These are phyloP conservation scores for Boletus rubescentipes DNA, from an alignment of 768 basidiomycete genomes.

Conservation along the genomic window DNA sequence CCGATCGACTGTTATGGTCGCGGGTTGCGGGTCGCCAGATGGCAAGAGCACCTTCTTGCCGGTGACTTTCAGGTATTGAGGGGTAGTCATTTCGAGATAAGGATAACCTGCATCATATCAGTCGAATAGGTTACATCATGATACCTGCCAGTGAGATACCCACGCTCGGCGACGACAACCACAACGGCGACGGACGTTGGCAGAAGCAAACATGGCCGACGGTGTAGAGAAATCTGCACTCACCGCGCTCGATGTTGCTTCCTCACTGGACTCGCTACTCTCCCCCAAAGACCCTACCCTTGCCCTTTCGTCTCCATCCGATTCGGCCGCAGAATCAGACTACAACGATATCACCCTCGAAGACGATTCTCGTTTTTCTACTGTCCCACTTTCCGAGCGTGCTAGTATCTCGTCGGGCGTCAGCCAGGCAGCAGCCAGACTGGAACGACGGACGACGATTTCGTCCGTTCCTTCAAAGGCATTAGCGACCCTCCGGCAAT, in stretches of 20 bases:
- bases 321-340: slow-evolving; percentile 57
- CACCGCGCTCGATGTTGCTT: slow-evolving; percentile 14
- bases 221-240: slow-evolving; percentile 13
- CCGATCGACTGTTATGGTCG: slow-evolving; percentile 62
- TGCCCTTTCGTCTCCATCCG: slow-evolving; percentile 29
- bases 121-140: background rate
- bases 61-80: slow-evolving; percentile 42
- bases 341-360: slow-evolving; percentile 58
- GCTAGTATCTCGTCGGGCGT: slow-evolving; percentile 34
- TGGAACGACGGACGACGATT: slow-evolving; percentile 33
- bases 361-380: slow-evolving; percentile 51
- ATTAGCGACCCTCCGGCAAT: slow-evolving; percentile 23
- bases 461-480: slow-evolving; percentile 23
- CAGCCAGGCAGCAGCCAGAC: slow-evolving; percentile 17
- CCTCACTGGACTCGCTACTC: slow-evolving; percentile 47
- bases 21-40: slow-evolving; percentile 48
- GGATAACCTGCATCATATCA: background rate
- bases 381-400: slow-evolving; percentile 42
- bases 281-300: slow-evolving; percentile 44
- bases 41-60: slow-evolving; percentile 61
- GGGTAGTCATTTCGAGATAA: slow-evolving; percentile 11
- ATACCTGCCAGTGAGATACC: background rate
- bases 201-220: slow-evolving; percentile 18
- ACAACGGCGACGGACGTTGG: background rate
- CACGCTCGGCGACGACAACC: slow-evolving; percentile 9